Base-by-base conservation (phyloP, 129 eudicot genomes). In the Arctium minus region DNA sequence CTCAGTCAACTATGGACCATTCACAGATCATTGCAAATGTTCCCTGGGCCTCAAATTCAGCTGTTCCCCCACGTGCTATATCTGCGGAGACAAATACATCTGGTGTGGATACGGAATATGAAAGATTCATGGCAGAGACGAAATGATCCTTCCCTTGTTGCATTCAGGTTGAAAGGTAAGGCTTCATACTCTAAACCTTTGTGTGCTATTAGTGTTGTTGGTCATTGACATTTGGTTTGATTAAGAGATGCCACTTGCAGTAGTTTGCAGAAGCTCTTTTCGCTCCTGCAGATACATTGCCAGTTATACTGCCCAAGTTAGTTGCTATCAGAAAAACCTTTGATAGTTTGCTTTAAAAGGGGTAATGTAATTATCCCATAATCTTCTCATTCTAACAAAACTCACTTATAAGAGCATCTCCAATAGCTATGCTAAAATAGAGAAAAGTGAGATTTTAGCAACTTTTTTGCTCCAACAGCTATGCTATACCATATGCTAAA, bases 41-140 rank as follows among this genome's bases (percentile, higher is more conserved):
- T 72, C 97, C 98, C 11, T 94, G 94, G 98, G 94, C 98, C 8
- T 76, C 98, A 27, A 92, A 89, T 86, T 81, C 88, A 8, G 79
- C 87, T n/a, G 86, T 74, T 48, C 92, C 88, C 2, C 89, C 92
- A 9, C 82, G 89, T 71, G 36, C 86, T 22, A 38, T 92, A 46
- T 67, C 92, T 36, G 74, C 86, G 48, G 94, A 85, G 86, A 86
- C 88, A 67, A 85, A 84, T 72, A 40, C 75, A 72, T 37, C 89
- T 74, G 81, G 82, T 36, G 88, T 84, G 5, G 98, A 91, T 62
- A 8, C 86, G 22, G 97, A 91, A 78, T 92, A 86, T 83, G 98
- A 92, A 84, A 91, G 90, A 79, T 94, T 91, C 84, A 88, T 92
- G 93, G 86, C 93, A 11, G 97, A 94, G 85, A 86, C 86, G 83